phyloP scores from a whole-genome alignment of 1,139 yeast genomes.

The Meyerozyma elateridarum region DNA sequence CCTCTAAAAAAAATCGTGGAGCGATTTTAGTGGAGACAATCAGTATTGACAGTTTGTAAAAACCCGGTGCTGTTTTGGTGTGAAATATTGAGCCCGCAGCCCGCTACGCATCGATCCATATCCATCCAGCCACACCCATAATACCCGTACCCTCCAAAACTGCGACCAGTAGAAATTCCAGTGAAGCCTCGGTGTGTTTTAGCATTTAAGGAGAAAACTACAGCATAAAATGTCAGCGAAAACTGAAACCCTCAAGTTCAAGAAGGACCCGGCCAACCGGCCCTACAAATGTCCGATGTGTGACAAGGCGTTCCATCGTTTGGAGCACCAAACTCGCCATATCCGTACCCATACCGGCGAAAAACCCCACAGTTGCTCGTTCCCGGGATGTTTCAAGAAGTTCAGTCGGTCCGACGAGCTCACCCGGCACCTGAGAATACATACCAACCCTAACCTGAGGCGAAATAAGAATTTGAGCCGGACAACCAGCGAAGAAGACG shows the following conservation, averaged over 20 bases:
- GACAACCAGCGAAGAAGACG: conserved; percentile 1
- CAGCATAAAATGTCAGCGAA: conserved; percentile 2
- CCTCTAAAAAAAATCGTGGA: conserved; percentile 4
- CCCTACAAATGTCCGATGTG: conserved; percentile 62
- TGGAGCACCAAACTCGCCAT: conserved; percentile 69
- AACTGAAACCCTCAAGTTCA: conserved; percentile 6
- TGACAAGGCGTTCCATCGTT: conserved; percentile 56
- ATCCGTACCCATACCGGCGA: conserved; percentile 69
- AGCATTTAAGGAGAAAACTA: not conserved
- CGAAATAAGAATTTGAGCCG: conserved; percentile 40
- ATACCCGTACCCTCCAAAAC: not conserved
- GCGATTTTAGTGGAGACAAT: not conserved
- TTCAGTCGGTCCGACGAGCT: conserved; percentile 67
- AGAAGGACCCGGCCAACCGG: conserved; percentile 22
- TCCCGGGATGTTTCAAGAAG: conserved; percentile 60
- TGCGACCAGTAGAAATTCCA: not conserved
- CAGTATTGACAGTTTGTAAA: not conserved
- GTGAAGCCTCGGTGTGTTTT: conserved; percentile 1
- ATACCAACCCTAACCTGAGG: conserved; percentile 59
- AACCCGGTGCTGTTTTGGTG: not conserved
- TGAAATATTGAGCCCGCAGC: not conserved
- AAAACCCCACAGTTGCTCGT: conserved; percentile 70
- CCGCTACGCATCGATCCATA: too few relatives aligned
- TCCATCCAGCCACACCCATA: too few relatives aligned
- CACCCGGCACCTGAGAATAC: conserved; percentile 63